Evolutionary conservation across 2,329 filamentous ascomycete genomes (phyloP), one percentile per base, ranked within the genome.

Genomic region (Plectosphaerella sp.): DNA sequence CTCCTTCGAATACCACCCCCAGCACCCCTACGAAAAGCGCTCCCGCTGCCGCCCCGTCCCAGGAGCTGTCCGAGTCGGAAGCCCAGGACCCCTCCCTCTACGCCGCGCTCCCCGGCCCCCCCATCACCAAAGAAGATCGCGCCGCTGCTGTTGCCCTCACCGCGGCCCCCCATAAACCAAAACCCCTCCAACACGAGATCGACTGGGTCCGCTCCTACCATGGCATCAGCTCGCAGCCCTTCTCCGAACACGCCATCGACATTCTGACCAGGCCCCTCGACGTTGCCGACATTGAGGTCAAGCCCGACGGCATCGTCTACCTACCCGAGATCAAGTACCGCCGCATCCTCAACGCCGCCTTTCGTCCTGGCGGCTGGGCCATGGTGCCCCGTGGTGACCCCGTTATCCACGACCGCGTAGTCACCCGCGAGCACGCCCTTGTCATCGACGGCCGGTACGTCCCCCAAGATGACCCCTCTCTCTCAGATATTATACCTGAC

Each of bases 321-420:
- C 77, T 99, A 53, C 94, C 94, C 12, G 94, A 99, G 78, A 97
- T 99, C 77, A 97, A 97, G 74, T 99, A 99, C 73, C 78, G 94
- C 45, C 78, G 93, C 57, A 93, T 96, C 58, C 72, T 99, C 62
- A 97, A 97, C 69, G 76, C 79, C 62, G 91, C 91, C 0, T 99
- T 99, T 72, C 93, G 94, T 0, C 94, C 94, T 0, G 94, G 95
- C 50, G 94, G 89, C 7, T 99, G 94, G 94, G 94, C 94, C 1
- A 74, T 99, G 51, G 93, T 93, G 52, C 94, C 94, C 10, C 78
- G 92, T 53, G 88, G 91, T 15, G 89, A 96, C 67, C 85, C 89
- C 49, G 87, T 91, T 12, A 89, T 96, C 1, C 91, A 89, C n/a
- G 83, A 85, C 28, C 90, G 87, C 68, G 77, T 86, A 46, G 83